Evolutionary conservation across 768 basidiomycete species (phyloP).

Genomic region (Boletus rufocinnamomeus): DNA sequence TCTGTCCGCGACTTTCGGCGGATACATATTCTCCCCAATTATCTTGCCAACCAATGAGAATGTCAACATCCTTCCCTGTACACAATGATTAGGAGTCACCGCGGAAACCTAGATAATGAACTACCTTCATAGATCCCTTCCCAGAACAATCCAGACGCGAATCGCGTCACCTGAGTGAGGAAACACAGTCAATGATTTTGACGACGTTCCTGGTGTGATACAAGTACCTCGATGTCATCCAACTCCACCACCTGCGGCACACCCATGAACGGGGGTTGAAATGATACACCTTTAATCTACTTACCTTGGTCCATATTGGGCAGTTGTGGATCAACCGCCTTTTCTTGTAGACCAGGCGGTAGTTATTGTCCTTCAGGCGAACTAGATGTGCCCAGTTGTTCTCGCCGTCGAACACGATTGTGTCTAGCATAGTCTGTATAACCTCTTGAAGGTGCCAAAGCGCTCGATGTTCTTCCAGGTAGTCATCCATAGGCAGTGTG

Average conservation of each 20-base stretch:
- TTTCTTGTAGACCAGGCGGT: constrained; percentile 31
- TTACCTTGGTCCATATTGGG: constrained; percentile 35
- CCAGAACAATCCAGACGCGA: constrained; percentile 24
- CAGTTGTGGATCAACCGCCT: constrained; percentile 23
- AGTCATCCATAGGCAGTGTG: not conserved
- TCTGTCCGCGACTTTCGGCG: constrained; percentile 32
- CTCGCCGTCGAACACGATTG: constrained; percentile 31
- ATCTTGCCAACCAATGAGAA: constrained; percentile 31
- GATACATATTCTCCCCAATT: constrained; percentile 27
- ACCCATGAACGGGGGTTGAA: constrained; percentile 6
- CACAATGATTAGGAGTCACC: not conserved
- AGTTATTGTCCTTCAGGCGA: constrained; percentile 29
- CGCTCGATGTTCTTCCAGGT: constrained; percentile 25
- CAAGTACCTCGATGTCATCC: constrained; percentile 33
- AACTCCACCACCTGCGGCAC: constrained; percentile 31
- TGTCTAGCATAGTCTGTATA: constrained; percentile 37
- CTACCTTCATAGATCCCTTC: constrained; percentile 34
- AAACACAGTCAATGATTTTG: not conserved
- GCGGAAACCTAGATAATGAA: not conserved
- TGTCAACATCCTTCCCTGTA: constrained; percentile 31
- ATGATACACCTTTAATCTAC: not conserved
- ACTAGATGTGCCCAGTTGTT: constrained; percentile 38
- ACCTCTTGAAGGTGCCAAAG: constrained; percentile 31
- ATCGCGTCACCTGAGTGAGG: constrained; percentile 28
- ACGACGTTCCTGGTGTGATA: not conserved